Base-by-base conservation (phyloP, 768 basidiomycete species). In the Tricholoma bakamatsutake region DNA sequence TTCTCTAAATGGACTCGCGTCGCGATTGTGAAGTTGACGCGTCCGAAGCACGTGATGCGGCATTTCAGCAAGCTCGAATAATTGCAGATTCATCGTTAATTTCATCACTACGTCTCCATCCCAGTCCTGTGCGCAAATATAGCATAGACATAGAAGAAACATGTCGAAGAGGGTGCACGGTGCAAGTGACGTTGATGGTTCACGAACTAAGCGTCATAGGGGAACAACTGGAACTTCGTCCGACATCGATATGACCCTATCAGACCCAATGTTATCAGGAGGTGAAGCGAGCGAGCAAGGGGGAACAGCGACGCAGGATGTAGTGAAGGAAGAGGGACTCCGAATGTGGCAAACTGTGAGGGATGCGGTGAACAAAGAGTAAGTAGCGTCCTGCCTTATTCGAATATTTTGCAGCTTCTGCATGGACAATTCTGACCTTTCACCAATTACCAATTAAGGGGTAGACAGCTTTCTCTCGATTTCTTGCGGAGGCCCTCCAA, bases 351-450 rank as follows among this genome's bases (percentile, higher is more conserved):
- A 85, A 67, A 81, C 80, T 37, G 78, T 92, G 69, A 88, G 82
- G 79, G 87, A 89, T 70, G 90, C 88, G 66, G 83, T 84, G 68
- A 87, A 84, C 77, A 88, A 89, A 80, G 88, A 91, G 90, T 92
- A 80, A 79, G 89, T 88, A 73, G 74, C 76, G 71, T 73, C 71
- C 66, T 69, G 67, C 68, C 67, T 69, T 75, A 71, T 73, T 73
- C 71, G 70, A 74, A 73, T 72, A 66, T 71, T 66, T 69, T 71
- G 65, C 57, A 37, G 13, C 64, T 56, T 67, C 61, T 66, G 61
- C 60, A 62, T 61, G 56, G 57, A 64, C 64, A 57, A 57, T 66
- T 64, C 66, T 69, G 57, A 66, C 64, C 60, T 61, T 60, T 58
- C 55, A 54, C 59, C 61, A n/a, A n/a, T n/a, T n/a, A n/a, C 59